phyloP scores from a whole-genome alignment of 2,329 filamentous ascomycete genomes.

The Zelopaecilomyces penicillatus region DNA sequence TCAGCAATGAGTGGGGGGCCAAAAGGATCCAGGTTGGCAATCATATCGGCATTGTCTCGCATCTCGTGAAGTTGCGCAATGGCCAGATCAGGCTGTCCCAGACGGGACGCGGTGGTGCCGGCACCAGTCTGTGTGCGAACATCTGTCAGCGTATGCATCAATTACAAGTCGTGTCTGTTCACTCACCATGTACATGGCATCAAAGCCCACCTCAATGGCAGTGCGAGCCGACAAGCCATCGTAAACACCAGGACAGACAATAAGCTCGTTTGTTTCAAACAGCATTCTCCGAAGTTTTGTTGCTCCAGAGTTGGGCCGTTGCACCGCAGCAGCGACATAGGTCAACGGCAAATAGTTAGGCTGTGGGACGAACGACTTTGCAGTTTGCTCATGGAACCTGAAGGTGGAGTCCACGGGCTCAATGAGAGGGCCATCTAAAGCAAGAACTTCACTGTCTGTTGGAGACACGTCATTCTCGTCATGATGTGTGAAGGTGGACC shows the following conservation, averaged over 20 bases:
- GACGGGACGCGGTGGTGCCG: constrained; percentile 51
- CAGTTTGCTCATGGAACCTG: no score
- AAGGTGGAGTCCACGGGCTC: no score
- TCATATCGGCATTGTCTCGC: constrained; percentile 54
- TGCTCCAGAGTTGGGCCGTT: constrained; percentile 14
- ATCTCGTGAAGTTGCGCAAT: constrained; percentile 56
- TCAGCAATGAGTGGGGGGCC: constrained; percentile 53
- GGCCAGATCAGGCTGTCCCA: constrained; percentile 56
- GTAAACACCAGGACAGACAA: constrained; percentile 59
- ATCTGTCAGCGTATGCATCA: background rate
- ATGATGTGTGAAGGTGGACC: background rate
- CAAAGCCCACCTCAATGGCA: constrained; percentile 52
- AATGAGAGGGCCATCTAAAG: no score
- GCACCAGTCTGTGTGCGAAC: constrained; percentile 45
- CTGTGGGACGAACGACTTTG: no score
- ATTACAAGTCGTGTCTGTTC: no score
- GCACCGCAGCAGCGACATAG: no score
- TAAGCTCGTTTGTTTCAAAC: constrained; percentile 29
- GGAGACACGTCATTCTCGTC: no score
- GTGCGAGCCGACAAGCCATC: constrained; percentile 60
- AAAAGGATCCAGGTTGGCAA: constrained; percentile 47
- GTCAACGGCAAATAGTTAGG: no score
- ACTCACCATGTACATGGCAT: constrained; percentile 58
- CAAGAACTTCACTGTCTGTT: no score
- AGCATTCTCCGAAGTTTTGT: constrained; percentile 34